phyloP scores from a whole-genome alignment of 2,329 filamentous ascomycete species.

The Chaetomium sp. region DNA sequence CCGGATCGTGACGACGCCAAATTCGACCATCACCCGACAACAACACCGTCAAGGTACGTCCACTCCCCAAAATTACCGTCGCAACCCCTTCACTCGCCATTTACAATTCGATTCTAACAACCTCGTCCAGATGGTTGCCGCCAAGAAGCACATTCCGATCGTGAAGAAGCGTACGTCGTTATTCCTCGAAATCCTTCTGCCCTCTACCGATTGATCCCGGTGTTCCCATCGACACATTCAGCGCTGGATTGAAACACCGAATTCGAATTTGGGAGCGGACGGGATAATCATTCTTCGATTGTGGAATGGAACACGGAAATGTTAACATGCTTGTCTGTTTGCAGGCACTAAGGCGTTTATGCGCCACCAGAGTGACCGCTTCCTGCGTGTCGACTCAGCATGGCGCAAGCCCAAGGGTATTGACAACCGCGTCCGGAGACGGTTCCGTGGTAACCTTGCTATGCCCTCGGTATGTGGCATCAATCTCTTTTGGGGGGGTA shows the following conservation, averaged over 20 bases:
- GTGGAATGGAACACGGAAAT: slow-evolving; percentile 15
- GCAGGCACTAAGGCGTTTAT: slow-evolving; percentile 89
- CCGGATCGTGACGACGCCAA: slow-evolving; percentile 24
- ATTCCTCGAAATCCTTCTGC: slow-evolving; percentile 31
- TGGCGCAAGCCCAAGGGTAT: slow-evolving; percentile 99
- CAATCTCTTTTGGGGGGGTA: background rate
- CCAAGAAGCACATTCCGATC: slow-evolving; percentile 99
- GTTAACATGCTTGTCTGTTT: slow-evolving; percentile 34
- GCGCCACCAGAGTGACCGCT: slow-evolving; percentile 96
- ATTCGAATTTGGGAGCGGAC: no score
- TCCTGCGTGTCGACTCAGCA: slow-evolving; percentile 81
- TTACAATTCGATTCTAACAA: slow-evolving; percentile 24
- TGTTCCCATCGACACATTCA: no score
- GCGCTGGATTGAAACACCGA: no score
- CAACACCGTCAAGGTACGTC: slow-evolving; percentile 25
- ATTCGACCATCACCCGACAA: slow-evolving; percentile 25
- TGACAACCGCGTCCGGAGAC: slow-evolving; percentile 94
- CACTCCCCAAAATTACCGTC: background rate
- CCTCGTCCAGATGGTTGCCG: slow-evolving; percentile 74
- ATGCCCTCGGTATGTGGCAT: slow-evolving; percentile 88
- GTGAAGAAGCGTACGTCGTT: slow-evolving; percentile 93
- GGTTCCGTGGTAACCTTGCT: slow-evolving; percentile 89
- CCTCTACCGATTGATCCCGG: slow-evolving; percentile 3
- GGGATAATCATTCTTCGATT: background rate
- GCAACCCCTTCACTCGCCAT: background rate